Evolutionary conservation across 176 grass and related monocot genomes (phyloP), one percentile per base, ranked within the genome.

Genomic region (Urochloa ruziziensis): DNA sequence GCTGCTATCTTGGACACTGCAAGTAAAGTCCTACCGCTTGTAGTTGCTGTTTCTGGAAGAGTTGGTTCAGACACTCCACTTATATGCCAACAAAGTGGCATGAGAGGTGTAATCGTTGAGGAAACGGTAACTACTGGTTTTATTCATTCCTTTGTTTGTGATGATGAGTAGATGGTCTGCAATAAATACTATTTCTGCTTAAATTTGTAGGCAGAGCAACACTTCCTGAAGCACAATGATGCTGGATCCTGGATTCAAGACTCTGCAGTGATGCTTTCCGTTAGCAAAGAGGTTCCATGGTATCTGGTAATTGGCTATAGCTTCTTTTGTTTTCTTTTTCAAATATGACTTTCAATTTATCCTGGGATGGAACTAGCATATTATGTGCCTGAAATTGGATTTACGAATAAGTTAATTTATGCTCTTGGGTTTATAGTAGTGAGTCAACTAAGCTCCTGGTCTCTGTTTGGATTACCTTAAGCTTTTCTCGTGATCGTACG

Each of bases 161-260:
- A 37, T 33, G 28, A 49, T 47, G 30, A 57, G 34, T 7, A 66
- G 19, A 59, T 78, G 25, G 24, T 0, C 34, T 85, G 40, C 74
- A 28, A 59, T 74, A 25, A 78, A 60, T 88, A 5, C 32, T 28
- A 18, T 70, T 62, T 28, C 33, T 85, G 21, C 48, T 86, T 75
- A 47, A 80, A 75, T 80, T 42, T 70, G 48, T 86, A 99, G 96
- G 91, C 91, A 83, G 93, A 99, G 33, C 96, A 99, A 80, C 91
- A 96, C 83, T 99, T 99, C 77, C 79, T 99, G 64, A 99, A 99
- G 81, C 89, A 96, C 79, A 99, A 96, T 10, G 96, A 99, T 88
- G 91, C 91, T 81, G 96, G 93, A 60, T 98, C 96, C 70, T 98
- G 96, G 96, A 94, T 95, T 77, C 96, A 96, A 83, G 96, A 96